These are phyloP conservation scores for Cutaneotrichosporon sp. DNA, from an alignment of 1,284 basidiomycete genomes.

Conservation along the genomic window DNA sequence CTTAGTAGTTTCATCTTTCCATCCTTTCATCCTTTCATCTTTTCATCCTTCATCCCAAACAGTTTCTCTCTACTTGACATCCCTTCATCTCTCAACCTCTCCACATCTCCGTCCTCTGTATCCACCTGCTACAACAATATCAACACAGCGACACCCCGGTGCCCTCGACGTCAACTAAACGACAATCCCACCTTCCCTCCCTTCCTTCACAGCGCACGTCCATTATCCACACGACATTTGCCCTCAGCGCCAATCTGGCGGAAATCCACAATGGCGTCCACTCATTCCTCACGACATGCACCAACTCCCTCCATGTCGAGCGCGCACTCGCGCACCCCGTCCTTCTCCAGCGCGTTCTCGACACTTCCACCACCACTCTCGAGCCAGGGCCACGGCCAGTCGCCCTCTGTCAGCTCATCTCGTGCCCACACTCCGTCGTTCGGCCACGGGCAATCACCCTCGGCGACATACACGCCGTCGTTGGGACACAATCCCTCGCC, in stretches of 20 bases:
- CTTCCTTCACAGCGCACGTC: neutral
- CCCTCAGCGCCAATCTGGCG: neutral
- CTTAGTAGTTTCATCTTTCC: too few species aligned
- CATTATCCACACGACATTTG: neutral
- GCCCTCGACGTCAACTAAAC: too few species aligned
- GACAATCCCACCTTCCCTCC: too few species aligned
- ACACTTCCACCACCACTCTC: neutral
- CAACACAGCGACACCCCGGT: too few species aligned
- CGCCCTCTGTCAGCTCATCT: neutral
- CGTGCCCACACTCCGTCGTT: neutral
- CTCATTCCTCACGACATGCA: neutral
- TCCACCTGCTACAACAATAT: too few species aligned
- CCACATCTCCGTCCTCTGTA: too few species aligned
- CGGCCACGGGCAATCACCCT: neutral
- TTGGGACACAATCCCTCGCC: neutral
- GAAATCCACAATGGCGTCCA: neutral
- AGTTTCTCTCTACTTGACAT: too few species aligned
- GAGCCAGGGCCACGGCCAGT: neutral
- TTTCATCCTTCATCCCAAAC: too few species aligned
- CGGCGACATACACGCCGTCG: neutral
- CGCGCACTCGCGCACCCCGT: neutral
- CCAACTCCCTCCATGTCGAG: conserved; percentile 6
- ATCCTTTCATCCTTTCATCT: too few species aligned
- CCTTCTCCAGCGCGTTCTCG: conserved; percentile 6
- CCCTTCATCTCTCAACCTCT: too few species aligned